Percentiles rank a stretch among this genome's conserved stretches.
phyloP scores from a whole-genome alignment of 371 early-diverging fungal genomes.

The Fennellomyces sp. region DNA sequence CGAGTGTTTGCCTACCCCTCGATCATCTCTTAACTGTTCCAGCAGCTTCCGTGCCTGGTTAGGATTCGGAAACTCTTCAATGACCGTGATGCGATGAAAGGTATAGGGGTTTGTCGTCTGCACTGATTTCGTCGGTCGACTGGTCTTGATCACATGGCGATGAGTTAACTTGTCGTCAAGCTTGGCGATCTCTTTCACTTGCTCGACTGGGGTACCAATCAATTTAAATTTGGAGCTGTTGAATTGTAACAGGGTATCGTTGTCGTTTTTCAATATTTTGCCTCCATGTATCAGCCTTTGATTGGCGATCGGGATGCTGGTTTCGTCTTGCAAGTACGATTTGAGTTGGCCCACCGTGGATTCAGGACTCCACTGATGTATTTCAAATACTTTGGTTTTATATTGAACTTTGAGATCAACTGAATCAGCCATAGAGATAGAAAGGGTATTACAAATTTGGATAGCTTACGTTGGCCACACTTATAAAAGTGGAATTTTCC shows the following conservation, averaged over 20 bases:
- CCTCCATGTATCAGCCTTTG: conserved; percentile 63
- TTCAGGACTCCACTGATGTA: conserved; percentile 22
- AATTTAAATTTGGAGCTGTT: conserved; percentile 49
- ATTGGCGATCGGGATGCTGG: conserved; percentile 32
- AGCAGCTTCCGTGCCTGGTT: conserved; percentile 69
- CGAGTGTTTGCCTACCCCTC: conserved; percentile 44
- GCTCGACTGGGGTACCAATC: conserved; percentile 53
- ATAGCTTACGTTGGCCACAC: no score
- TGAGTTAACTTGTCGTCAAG: conserved; percentile 33
- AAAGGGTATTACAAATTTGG: no score
- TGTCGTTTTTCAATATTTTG: conserved; percentile 34
- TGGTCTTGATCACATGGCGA: background rate
- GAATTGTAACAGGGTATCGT: conserved; percentile 16
- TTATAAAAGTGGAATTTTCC: no score
- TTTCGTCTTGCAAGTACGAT: conserved; percentile 34
- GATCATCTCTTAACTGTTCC: conserved; percentile 69
- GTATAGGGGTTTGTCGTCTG: conserved; percentile 48
- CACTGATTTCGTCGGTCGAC: background rate
- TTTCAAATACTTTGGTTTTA: conserved; percentile 32
- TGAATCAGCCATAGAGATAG: conserved; percentile 8
- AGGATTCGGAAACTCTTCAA: conserved; percentile 63
- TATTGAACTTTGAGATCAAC: conserved; percentile 45
- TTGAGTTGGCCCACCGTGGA: conserved; percentile 41
- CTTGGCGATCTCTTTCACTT: conserved; percentile 44
- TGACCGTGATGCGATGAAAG: conserved; percentile 67